Base-by-base conservation (phyloP, 2,329 filamentous ascomycete genomes). In the Monilinia aucupariae region DNA sequence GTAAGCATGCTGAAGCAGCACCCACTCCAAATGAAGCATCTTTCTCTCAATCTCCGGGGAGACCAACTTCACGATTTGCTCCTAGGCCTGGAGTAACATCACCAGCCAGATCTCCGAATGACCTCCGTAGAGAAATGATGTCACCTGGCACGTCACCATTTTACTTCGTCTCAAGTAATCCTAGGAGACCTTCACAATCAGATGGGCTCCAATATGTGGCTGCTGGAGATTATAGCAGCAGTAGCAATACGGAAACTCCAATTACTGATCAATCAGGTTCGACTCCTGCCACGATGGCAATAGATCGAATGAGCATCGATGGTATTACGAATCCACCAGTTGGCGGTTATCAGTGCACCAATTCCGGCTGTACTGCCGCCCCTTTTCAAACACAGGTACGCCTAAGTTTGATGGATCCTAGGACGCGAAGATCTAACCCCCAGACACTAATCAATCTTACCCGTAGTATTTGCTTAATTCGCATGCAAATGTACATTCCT, bases 381-480 rank as follows among this genome's bases (percentile, higher is more conserved):
- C 86, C 90, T 0, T 94, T 94, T 68, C 88, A 91, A 70, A 94
- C 90, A 0, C 85, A 87, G 69, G 87, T 87, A 54, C 64, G 68
- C 64, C 32, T 13, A 50, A 39, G 20, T 37, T 25, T 56, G 12
- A 48, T 54, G 13, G 6, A 55, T 43, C 17, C 20, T 49, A 8
- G 20, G 25, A 39, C 4, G 54, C 6, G 1, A 53, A 39, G 7
- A 13, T 37, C 20, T 15, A 12, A 8, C 34, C 9, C 30, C 15
- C 4, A 58, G 13, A 30, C 34, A 43, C 17, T 59, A 34, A 59
- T 68, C 62, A 67, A 65, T 61, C n/a, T 3, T 7, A 45, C 4
- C 6, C 5, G 43, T 78, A 85, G 69, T 85, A 85, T 76, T 79
- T 93, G 12, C 78, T 93, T 27, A 93, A 91, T 74, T 93, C 90